phyloP scores from a whole-genome alignment of 768 basidiomycete species.

The Sarcomyxa edulis region DNA sequence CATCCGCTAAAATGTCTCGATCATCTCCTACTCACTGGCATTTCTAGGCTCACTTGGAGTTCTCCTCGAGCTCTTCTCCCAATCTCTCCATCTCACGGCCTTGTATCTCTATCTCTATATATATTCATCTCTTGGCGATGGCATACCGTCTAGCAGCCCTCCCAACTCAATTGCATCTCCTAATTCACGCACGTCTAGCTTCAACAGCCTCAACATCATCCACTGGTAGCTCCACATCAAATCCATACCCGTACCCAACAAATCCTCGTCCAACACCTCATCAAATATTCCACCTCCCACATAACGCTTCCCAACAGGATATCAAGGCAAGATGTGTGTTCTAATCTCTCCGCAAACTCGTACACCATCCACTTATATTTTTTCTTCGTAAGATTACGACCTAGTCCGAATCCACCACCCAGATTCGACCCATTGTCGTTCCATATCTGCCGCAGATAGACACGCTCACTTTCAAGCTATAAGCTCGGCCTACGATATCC shows the following conservation, averaged over 20 bases:
- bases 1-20: no score
- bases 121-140: no score
- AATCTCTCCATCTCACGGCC: no score
- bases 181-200: constrained; percentile 1
- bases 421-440: constrained; percentile 43
- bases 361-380: background rate
- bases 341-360: background rate
- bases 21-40: no score
- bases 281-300: constrained; percentile 59
- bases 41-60: no score
- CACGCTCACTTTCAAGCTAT: constrained; percentile 70
- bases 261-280: constrained; percentile 50
- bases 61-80: no score
- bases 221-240: no score
- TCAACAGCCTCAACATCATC: constrained; percentile 1
- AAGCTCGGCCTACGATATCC: constrained; percentile 58
- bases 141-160: no score
- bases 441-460: constrained; percentile 39
- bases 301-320: constrained; percentile 42
- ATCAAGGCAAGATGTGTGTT: constrained; percentile 55
- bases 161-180: background rate
- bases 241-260: constrained; percentile 45
- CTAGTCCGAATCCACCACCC: constrained; percentile 79
- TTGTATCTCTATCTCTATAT: no score
- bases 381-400: constrained; percentile 58